Base-by-base conservation (phyloP, 768 basidiomycete species). In the Royoungia palumana region DNA sequence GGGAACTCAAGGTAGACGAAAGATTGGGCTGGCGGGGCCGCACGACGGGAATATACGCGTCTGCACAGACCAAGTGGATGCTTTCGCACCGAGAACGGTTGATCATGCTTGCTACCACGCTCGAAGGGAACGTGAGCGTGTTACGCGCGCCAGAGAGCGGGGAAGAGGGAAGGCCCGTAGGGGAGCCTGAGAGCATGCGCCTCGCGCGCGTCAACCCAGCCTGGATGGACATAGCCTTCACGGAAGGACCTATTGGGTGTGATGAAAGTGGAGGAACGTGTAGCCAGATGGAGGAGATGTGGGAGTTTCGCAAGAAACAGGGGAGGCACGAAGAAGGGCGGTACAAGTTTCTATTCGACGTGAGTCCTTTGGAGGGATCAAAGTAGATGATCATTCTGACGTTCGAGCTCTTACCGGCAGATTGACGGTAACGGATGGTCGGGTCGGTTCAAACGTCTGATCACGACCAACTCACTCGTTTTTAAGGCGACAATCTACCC, bases 401-500 rank as follows among this genome's bases (percentile, higher is more conserved):
- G 28, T 28, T 10, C 28, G 10, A 8, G 7, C 28, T 16, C 12
- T 16, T n/a, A n/a, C n/a, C n/a, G n/a, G n/a, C 6, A 37, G 79
- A 67, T 83, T 11, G 81, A 83, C 50, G 82, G 80, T 8, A 80
- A 82, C 48, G 85, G 82, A 2, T 85, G 84, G 83, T 83, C 82
- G 4, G 73, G 79, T n/a, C 74, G 83, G 5, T 88, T 87, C 63
- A 82, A 83, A 51, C 70, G 83, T 5, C 68, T 87, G 2, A 72
- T 87, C 5, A 79, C 80, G 3, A 74, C 79, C 20, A 83, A 84
- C 21, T 73, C 84, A 0, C 67, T 85, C 14, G 69, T 87, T 6
- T 79, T 88, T 69, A 87, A 87, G 59, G 72, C 81, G 30, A 87
- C 85, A 0, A 76, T 87, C 52, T 87, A 83, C 59, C 85, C 84